Percentiles rank a stretch among this genome's conserved stretches.
Conservation (phyloP, 169 alveolate species). For the Amoebophrya sp. region DNA sequence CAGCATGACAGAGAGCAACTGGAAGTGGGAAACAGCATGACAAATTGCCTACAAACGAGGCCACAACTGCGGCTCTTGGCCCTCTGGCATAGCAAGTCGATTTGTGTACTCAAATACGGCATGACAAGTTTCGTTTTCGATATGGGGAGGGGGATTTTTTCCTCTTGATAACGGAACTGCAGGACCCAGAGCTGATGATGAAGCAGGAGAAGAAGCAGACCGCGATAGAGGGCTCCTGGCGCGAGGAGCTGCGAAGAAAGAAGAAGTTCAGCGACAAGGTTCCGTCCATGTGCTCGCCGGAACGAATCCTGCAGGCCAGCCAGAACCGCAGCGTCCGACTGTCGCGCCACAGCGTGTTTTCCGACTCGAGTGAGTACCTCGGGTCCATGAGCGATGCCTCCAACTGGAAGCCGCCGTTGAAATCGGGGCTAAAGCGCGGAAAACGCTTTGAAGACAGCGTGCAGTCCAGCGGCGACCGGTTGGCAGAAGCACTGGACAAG, state of each 20-base stretch:
- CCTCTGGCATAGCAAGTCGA: no score
- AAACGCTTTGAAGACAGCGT: neutral
- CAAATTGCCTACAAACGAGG: no score
- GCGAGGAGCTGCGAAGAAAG: neutral
- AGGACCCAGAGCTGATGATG: neutral
- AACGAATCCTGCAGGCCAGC: neutral
- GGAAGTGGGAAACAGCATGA: no score
- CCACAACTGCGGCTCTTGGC: no score
- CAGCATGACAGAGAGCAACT: no score
- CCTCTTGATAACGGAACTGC: neutral
- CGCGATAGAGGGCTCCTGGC: neutral
- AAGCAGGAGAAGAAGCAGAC: neutral
- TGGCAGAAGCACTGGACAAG: neutral
- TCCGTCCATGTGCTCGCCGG: neutral
- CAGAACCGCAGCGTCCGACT: neutral
- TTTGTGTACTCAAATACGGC: no score
- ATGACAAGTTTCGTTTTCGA: no score
- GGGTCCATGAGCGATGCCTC: neutral
- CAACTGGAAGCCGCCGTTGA: neutral
- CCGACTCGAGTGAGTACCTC: neutral
- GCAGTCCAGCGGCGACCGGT: neutral
- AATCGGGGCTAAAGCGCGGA: neutral
- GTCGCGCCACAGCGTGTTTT: neutral
- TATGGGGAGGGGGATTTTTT: no score
- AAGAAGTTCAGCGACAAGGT: neutral